Base-by-base conservation (phyloP, 176 grass and related monocot genomes). In the Dactylis glomerata region DNA sequence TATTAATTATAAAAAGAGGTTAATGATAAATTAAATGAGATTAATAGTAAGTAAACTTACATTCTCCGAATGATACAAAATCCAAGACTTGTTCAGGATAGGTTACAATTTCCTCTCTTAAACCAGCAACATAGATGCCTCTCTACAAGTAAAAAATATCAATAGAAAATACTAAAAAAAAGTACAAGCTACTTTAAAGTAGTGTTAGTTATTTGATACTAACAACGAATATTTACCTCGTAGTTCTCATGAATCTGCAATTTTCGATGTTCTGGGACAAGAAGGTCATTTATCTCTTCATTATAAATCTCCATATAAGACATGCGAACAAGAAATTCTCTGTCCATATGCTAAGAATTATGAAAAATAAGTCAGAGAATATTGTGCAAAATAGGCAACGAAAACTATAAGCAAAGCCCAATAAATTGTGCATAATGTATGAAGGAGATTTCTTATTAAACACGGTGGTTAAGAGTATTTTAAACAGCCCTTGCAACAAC, bases 251-350 rank as follows among this genome's bases (percentile, higher is more conserved):
- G 93, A 88, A 98, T 92, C 87, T 98, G 91, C 58, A 98, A 85
- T 54, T 98, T 98, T 4, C 93, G 87, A 82, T 98, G 96, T 85
- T 98, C 96, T 57, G 93, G 96, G 23, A 88, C 96, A 73, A 98
- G 83, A 69, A 98, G 84, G 44, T 95, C 96, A 85, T 98, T 95
- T 68, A 98, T 98, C 52, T 98, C 92, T 88, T 98, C 95, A 88
- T 98, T 98, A 61, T 95, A 98, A 34, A 98, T 95, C 85, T 98
- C 96, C 96, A 98, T 95, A 59, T 98, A 98, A 56, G 93, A 98
- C 96, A 98, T 95, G 12, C 93, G 91, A 51, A 98, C 79, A 86
- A 98, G 89, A 41, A 98, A 98, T 63, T 98, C 96, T 77, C 96
- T 87, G 59, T 93, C 89, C 81, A 79, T 82, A 83, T 94, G 87